Evolutionary conservation across 805 yeast species (phyloP), one percentile per base, ranked within the genome.

Genomic region (Torulaspora franciscae): DNA sequence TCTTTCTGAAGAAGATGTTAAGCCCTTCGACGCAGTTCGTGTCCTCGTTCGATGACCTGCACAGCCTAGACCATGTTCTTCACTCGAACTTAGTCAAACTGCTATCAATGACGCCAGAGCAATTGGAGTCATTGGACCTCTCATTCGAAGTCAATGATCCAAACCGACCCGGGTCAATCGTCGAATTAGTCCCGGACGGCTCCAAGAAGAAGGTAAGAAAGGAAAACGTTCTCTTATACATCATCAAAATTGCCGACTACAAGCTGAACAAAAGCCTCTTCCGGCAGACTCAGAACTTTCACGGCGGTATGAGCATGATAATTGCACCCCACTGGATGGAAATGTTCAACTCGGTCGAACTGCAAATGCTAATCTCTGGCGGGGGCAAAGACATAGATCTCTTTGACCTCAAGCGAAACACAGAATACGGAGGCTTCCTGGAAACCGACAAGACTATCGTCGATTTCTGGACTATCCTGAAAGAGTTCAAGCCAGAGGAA

Each of bases 281-380:
- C 2, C 91, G 82, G 55, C 75, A 86, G 0, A 69, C 70, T 26
- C 70, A 74, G 32, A 85, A 87, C 59, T 66, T 90, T 28, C 74
- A 71, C 10, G 57, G 55, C 22, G 99, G 99, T 0, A 61, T 93
- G 38, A 76, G 74, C 52, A 76, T 75, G 45, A 70, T 91, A 14
- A 80, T 93, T 23, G 72, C 81, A 8, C 79, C 82, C 1, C 73
- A 73, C 30, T 88, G 96, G 96, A 69, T 91, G 37, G 75, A 76
- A 19, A 79, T 91, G 83, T 93, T 91, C 67, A 87, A 86, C 57
- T 82, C 95, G 0, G 69, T 69, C 29, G 98, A 93, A 58, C 65
- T 93, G 11, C 95, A 89, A 60, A 79, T 80, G 72, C 69, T 91
- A n/a, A 80, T 88, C 2, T 79, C 93, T 13, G 96, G 95, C 4